Base-by-base conservation (phyloP, 352 stramenopile species). In the Globisporangium barbulae region DNA sequence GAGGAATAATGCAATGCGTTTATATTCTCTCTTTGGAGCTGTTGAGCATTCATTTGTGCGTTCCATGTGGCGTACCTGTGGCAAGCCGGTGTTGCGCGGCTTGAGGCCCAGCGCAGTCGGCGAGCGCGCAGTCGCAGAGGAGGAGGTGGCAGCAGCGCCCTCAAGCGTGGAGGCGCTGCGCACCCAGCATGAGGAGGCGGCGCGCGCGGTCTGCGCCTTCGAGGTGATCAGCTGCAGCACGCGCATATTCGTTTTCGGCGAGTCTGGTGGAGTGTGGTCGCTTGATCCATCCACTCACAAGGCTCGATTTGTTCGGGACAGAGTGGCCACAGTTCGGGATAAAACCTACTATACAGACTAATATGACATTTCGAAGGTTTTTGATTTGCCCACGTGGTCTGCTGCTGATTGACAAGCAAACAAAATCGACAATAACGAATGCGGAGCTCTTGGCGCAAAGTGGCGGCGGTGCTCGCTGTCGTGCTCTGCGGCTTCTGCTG, bases 71-170 rank as follows among this genome's bases (percentile, higher is more conserved):
- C 42, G 59, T 56, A 93, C 85, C 81, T 85, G 72, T 28, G 74
- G 65, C 50, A 78, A 59, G 37, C 75, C 79, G 30, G 74, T 79
- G 37, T 71, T 74, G 66, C 81, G 81, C 58, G 79, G 79, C 72
- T 83, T 81, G 47, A 94, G 69, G 12, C 77, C 79, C 6, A 94
- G 72, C 56, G 82, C 84, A 21, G 81, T 88, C 28, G 84, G 81
- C 54, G 84, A 88, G 54, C 82, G 84, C 61, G 68, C 64, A 2
- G 65, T 30, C 45, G 54, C 54, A 10, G 42, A 54, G 5, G 55
- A 33, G 33, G 71, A 39, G 1, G 31, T 15, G 19, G 31, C 47
- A 35, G 61, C 62, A 5, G 55, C 25, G 17, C 63, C 63, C 49
- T 73, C 65, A 2, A 76, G 37, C 56, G 77, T 89, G 22, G 79